Base-by-base conservation (phyloP, 2,329 filamentous ascomycete species). In the Penicillium verrucosum region DNA sequence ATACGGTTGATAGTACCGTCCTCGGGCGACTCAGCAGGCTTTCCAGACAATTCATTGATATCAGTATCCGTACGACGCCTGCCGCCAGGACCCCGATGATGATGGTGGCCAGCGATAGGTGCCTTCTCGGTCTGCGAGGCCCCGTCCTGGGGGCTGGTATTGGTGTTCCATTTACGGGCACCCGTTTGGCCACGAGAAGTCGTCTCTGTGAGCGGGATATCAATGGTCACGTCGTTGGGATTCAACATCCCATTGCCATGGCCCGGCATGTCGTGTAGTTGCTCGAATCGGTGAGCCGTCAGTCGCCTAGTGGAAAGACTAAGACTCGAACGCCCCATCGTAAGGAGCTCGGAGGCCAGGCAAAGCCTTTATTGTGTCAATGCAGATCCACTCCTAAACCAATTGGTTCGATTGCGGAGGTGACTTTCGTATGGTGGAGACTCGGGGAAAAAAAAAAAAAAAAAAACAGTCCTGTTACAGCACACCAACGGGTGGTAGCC, bases 121-220 rank as follows among this genome's bases (percentile, higher is more conserved):
- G 73, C 74, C 54, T 77, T 73, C 42, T 64, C 71, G 43, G n/a
- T 27, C 5, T 41, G 44, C 1, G 46, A 50, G 7, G 18, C 64
- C 64, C 66, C 65, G 66, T 61, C 60, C 25, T 66, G 65, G 2
- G 67, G 65, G 21, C 62, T 56, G 32, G 66, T 67, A 42, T 74
- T 72, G 8, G 62, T 62, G n/a, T 63, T 62, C 54, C 64, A 66
- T 60, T 76, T 78, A 44, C 78, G 76, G 41, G 73, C 75, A 38
- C 77, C 77, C 12, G 75, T 76, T 57, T 78, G 77, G 50, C 75
- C 73, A 59, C 77, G 75, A 55, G 78, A 82, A 61, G 77, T 71
- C 40, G 85, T 81, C 46, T 77, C 78, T 62, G 83, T 79, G 60
- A 88, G 76, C 8, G 85, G 85, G 51, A 88, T 88, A 63, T 86